These are phyloP conservation scores for Hamigera avellanea DNA, from an alignment of 495 filamentous ascomycete genomes.

Conservation along the genomic window DNA sequence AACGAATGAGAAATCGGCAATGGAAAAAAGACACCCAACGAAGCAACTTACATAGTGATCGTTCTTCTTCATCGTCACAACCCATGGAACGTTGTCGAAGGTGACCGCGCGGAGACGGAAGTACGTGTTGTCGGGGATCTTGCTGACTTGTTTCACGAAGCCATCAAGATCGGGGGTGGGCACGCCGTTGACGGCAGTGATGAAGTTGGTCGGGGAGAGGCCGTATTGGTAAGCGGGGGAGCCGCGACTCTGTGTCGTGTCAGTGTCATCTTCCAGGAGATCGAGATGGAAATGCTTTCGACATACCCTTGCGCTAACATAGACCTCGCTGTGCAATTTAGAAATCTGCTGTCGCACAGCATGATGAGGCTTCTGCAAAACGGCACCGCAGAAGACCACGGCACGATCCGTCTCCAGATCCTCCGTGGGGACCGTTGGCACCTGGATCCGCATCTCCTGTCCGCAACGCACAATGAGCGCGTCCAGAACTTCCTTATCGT, in stretches of 20 bases:
- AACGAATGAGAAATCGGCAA: neutral
- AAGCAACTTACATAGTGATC: slow-evolving; percentile 67
- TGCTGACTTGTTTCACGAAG: slow-evolving; percentile 68
- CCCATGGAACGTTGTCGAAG: slow-evolving; percentile 96
- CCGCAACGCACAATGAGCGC: slow-evolving; percentile 81
- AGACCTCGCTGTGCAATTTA: slow-evolving; percentile 94
- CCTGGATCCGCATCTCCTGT: slow-evolving; percentile 61
- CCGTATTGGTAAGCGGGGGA: slow-evolving; percentile 88
- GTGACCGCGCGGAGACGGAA: slow-evolving; percentile 90
- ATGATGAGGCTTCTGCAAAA: slow-evolving; percentile 87
- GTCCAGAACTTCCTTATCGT: slow-evolving; percentile 72
- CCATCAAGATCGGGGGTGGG: slow-evolving; percentile 66
- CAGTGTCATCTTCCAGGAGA: too few species aligned
- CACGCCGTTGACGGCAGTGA: slow-evolving; percentile 85
- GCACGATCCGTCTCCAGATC: slow-evolving; percentile 87
- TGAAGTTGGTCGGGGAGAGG: slow-evolving; percentile 91
- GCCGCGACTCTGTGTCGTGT: slow-evolving; percentile 43
- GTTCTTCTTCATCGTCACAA: slow-evolving; percentile 99
- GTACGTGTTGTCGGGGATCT: slow-evolving; percentile 93
- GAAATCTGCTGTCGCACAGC: slow-evolving; percentile 95
- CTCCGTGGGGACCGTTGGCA: slow-evolving; percentile 78
- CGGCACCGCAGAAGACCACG: slow-evolving; percentile 89
- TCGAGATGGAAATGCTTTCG: too few species aligned
- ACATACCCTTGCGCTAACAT: slow-evolving; percentile 71
- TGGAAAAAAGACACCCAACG: neutral